phyloP scores from a whole-genome alignment of 2,329 filamentous ascomycete species.

The Colletotrichum euphorbiae region DNA sequence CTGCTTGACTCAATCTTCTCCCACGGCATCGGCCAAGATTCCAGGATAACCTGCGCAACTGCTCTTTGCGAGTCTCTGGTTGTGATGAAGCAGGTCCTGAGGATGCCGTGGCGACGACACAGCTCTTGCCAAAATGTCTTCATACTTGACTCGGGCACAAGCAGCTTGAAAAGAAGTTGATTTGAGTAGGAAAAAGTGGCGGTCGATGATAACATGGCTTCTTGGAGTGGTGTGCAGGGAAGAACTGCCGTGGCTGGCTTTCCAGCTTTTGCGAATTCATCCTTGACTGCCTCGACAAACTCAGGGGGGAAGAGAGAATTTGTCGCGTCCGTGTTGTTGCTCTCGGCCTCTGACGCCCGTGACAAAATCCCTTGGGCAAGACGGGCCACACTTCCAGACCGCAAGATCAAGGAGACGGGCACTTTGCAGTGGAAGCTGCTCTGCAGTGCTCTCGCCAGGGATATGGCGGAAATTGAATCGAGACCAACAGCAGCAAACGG shows the following conservation, averaged over 20 bases:
- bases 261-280: constrained; percentile 46
- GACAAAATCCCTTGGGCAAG: constrained; percentile 57
- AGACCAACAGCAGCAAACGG: constrained; percentile 84
- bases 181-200: constrained; percentile 75
- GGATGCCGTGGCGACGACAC: constrained; percentile 75
- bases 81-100: constrained; percentile 80
- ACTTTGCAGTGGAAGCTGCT: constrained; percentile 59
- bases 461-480: constrained; percentile 86
- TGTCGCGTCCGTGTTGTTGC: not conserved
- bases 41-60: constrained; percentile 78
- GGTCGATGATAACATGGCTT: constrained; percentile 81
- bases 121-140: constrained; percentile 71
- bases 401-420: constrained; percentile 77
- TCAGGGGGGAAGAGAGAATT: not conserved
- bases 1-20: constrained; percentile 47
- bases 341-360: not conserved
- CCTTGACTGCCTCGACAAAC: constrained; percentile 4
- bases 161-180: constrained; percentile 72
- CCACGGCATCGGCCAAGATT: constrained; percentile 57
- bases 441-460: constrained; percentile 70
- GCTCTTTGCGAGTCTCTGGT: constrained; percentile 71
- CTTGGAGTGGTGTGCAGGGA: constrained; percentile 88
- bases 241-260: constrained; percentile 66
- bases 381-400: constrained; percentile 72
- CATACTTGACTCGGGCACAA: constrained; percentile 62